Evolutionary conservation across 257 asterid species (phyloP).

Genomic region (Ilex aquifolium): DNA sequence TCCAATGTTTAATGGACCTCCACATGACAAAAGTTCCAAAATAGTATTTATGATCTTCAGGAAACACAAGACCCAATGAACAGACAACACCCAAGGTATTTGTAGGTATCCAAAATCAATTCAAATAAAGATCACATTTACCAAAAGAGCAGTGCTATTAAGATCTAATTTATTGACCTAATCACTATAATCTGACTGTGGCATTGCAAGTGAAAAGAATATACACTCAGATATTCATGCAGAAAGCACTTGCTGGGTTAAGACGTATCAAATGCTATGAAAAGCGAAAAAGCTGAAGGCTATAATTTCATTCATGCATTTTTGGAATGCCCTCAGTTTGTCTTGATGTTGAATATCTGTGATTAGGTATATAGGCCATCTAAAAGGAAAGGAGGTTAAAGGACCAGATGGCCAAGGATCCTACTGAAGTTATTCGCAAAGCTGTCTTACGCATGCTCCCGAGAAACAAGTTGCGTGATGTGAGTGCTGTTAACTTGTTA

Average conservation of each 20-base stretch:
- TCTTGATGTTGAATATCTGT: neutral
- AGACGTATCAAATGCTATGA: slow-evolving; percentile 33
- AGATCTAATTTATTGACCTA: no score
- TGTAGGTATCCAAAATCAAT: no score
- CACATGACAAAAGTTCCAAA: no score
- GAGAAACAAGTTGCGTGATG: slow-evolving; percentile 89
- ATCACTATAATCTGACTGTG: no score
- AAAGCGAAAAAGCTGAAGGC: neutral
- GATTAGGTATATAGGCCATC: slow-evolving; percentile 80
- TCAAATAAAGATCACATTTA: no score
- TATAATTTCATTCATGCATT: neutral
- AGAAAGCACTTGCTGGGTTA: slow-evolving; percentile 91
- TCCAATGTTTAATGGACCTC: no score
- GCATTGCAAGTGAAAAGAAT: slow-evolving; percentile 10
- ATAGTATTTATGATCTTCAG: no score
- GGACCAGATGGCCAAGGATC: slow-evolving; percentile 98
- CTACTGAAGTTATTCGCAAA: slow-evolving; percentile 95
- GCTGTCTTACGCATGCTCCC: slow-evolving; percentile 97
- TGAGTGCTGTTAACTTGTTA: slow-evolving; percentile 29
- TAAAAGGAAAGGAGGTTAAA: slow-evolving; percentile 91
- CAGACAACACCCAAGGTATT: no score
- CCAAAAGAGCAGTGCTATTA: no score
- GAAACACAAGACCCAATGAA: no score
- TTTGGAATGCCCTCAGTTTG: neutral
- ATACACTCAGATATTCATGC: slow-evolving; percentile 17